Conservation (phyloP, 148 eudicot genomes). For the Agrostemma githago region DNA sequence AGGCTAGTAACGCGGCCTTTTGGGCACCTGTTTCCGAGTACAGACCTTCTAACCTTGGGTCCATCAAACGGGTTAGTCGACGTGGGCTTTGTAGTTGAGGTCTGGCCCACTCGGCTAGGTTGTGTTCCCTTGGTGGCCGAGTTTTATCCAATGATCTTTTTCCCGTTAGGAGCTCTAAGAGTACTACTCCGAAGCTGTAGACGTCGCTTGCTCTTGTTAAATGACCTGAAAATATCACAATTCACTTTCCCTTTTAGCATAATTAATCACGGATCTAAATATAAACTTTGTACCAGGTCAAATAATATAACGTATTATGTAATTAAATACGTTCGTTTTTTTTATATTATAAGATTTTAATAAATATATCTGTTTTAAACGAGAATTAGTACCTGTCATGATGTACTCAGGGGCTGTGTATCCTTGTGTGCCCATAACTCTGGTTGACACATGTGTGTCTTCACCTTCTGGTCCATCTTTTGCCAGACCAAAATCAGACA, state of each 20-base stretch:
- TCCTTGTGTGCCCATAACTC: slow-evolving; percentile 87
- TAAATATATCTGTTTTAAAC: no score
- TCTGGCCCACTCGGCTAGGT: slow-evolving; percentile 77
- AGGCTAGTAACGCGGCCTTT: slow-evolving; percentile 74
- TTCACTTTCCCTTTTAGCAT: no score
- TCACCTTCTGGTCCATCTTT: slow-evolving; percentile 87
- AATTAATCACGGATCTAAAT: no score
- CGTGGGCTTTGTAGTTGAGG: slow-evolving; percentile 58
- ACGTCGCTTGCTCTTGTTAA: slow-evolving; percentile 92
- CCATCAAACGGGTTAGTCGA: slow-evolving; percentile 58
- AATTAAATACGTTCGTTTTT: no score
- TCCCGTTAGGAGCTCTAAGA: slow-evolving; percentile 79
- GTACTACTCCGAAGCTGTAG: slow-evolving; percentile 86
- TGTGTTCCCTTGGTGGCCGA: slow-evolving; percentile 67
- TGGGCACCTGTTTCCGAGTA: slow-evolving; percentile 68
- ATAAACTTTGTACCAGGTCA: no score
- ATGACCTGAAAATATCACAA: slow-evolving; percentile 43
- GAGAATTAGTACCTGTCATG: slow-evolving; percentile 47
- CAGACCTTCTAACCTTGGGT: slow-evolving; percentile 75
- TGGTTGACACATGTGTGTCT: slow-evolving; percentile 70
- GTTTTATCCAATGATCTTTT: slow-evolving; percentile 62
- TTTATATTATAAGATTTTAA: no score
- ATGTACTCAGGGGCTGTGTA: slow-evolving; percentile 87
- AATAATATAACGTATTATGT: no score
- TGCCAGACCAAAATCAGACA: slow-evolving; percentile 81